Evolutionary conservation across 139 green algal species (phyloP), one percentile per base, ranked within the genome.

Genomic region (Picochlorum costavermella): DNA sequence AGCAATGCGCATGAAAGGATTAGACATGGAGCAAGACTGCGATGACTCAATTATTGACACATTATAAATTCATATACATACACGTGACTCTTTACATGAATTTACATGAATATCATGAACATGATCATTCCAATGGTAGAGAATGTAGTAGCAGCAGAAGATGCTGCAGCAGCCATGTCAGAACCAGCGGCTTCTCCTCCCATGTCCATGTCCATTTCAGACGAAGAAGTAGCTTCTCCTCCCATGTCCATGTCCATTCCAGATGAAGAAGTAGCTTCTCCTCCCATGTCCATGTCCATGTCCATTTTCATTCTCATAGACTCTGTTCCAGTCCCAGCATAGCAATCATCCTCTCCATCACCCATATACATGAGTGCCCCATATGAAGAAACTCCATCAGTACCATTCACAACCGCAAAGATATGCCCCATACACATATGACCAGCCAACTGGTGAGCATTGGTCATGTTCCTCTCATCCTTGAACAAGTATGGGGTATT

Each of bases 1-100:
- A 55, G 56, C 56, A n/a, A 61, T 61, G 56, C 56, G 13, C 16
- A 23, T 61, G n/a, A 12, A 61, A 20, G 56, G 56, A 11, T 20
- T 61, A 20, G 31, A 61, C 13, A 33, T 61, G 16, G 56, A 61
- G n/a, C 30, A 33, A 14, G 30, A 61, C 17, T 28, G 25, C 50
- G 50, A 58, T 8, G 33, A 40, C 8, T 6, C 33, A 40, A 40
- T 40, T 40, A 40, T 40, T 4, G 33, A 40, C 0, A 40, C 33
- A 8, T 40, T 40, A 13, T 40, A 4, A 40, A 40, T 40, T 40
- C 33, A 8, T 40, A 40, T 40, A 40, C 1, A 8, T 12, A 40
- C 8, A 40, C 9, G 8, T 40, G 33, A 40, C 33, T 12, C 33
- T 40, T 23, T 23, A 23, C 20, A 23, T 23, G 20, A 23, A 23